These are phyloP conservation scores for Gloeophyllum trabeum DNA, from an alignment of 768 basidiomycete species.

Conservation along the genomic window DNA sequence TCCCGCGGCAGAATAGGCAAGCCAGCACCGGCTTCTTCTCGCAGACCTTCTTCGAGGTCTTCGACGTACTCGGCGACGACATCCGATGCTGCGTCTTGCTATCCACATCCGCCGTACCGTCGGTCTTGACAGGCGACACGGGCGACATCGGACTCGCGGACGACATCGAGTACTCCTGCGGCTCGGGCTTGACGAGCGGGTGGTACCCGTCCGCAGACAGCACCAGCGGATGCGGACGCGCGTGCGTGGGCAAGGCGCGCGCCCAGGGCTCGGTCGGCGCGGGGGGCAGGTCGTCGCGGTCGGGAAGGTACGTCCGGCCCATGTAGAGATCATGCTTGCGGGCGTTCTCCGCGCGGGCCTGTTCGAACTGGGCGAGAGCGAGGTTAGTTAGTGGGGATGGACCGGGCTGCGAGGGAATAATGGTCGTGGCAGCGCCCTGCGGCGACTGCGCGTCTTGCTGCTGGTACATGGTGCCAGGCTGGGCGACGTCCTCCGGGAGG, in stretches of 20 bases:
- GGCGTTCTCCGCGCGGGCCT: background rate
- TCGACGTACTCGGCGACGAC: constrained; percentile 3
- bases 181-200: background rate
- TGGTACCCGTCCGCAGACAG: background rate
- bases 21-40: constrained; percentile 25
- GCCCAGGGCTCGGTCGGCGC: background rate
- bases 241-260: background rate
- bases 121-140: background rate
- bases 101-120: too few relatives aligned
- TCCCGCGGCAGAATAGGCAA: constrained; percentile 26
- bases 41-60: constrained; percentile 5
- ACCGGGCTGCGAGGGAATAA: background rate
- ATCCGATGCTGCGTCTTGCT: too few relatives aligned
- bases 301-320: background rate
- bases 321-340: background rate
- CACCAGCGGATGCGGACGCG: background rate
- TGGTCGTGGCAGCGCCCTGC: too few relatives aligned
- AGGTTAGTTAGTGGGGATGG: background rate
- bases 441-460: too few relatives aligned
- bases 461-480: too few relatives aligned
- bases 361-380: background rate
- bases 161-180: background rate
- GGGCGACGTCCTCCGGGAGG: too few relatives aligned
- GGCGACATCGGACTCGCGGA: background rate
- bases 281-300: background rate